phyloP scores from a whole-genome alignment of 164 flowering plant genomes.

The Umbilicus rupestris region DNA sequence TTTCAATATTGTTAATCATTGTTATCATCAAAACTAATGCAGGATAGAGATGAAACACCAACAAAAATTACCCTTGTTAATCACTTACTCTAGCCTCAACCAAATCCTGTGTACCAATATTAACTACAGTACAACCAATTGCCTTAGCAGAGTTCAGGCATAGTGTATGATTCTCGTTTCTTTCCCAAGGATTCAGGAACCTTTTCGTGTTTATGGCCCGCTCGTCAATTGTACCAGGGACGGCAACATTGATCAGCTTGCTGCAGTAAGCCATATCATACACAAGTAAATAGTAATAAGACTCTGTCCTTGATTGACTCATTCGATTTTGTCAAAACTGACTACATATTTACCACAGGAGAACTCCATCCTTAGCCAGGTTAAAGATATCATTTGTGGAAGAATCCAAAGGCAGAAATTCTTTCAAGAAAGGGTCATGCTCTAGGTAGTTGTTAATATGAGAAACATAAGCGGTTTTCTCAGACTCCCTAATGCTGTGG shows the following conservation, averaged over 20 bases:
- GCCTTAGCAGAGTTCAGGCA: slow-evolving; percentile 58
- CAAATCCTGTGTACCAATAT: slow-evolving; percentile 46
- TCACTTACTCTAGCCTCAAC: slow-evolving; percentile 38
- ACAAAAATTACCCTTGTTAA: neutral
- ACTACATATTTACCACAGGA: slow-evolving; percentile 24
- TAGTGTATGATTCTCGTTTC: slow-evolving; percentile 50
- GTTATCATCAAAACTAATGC: no score
- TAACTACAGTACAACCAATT: slow-evolving; percentile 51
- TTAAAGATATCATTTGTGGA: slow-evolving; percentile 27
- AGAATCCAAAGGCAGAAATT: neutral
- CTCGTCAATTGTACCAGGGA: slow-evolving; percentile 53
- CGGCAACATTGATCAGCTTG: slow-evolving; percentile 53
- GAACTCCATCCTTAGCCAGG: slow-evolving; percentile 42
- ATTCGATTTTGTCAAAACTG: neutral
- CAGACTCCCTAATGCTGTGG: slow-evolving; percentile 31
- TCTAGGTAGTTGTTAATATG: slow-evolving; percentile 14
- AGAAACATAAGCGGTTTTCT: slow-evolving; percentile 36
- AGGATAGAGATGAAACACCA: no score
- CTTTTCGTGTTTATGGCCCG: slow-evolving; percentile 40
- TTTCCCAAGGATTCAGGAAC: slow-evolving; percentile 47
- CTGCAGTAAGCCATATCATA: slow-evolving; percentile 23
- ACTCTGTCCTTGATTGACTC: neutral
- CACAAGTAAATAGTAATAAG: slow-evolving; percentile 8
- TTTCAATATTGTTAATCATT: no score
- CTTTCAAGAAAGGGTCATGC: neutral